Evolutionary conservation across 2,329 filamentous ascomycete species (phyloP), one percentile per base, ranked within the genome.

Genomic region (Neofusicoccum kwambonambiense): DNA sequence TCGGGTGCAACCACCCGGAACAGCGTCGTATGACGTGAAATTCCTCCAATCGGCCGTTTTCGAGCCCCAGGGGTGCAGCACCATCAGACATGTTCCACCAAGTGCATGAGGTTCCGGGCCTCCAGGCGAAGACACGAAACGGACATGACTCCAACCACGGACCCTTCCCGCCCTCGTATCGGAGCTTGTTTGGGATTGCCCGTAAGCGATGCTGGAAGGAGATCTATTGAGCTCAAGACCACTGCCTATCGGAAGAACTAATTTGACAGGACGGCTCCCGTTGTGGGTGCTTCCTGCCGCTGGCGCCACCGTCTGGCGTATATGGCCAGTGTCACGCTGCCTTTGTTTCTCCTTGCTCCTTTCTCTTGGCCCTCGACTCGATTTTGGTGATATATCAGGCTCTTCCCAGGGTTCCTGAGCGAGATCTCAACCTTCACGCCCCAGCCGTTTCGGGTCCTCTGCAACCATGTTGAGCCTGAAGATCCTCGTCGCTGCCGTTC

Each of bases 1-100:
- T 34, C 54, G 54, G 54, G 39, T 58, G 54, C 54, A n/a, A 42
- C 47, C 27, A 34, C 13, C 47, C 39, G 54, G 19, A 22, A 58
- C 22, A 27, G n/a, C 19, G 41, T 58, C 15, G 27, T 44, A 42
- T 58, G 39, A 34, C 27, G 54, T 12, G 44, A 47, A 61, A 61
- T 61, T 41, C 57, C 57, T 61, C 57, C 42, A 61, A 61, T 61
- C 57, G 41, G 57, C 42, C 57, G 22, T 37, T 47, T 35, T 41
- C 31, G 27, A 15, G n/a, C 11, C 3, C 7, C 56, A 11, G 22
- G 34, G 34, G 19, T 15, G 3, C 22, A 5, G 44, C 7, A n/a
- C 4, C 27, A 27, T 50, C n/a, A 50, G 49, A 61, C 57, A 61
- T 61, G 57, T 61, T 50, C 57, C 57, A 61, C 57, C 57, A 61